Base-by-base conservation (phyloP, 75 land plant genomes). In the Pinus albicaulis region DNA sequence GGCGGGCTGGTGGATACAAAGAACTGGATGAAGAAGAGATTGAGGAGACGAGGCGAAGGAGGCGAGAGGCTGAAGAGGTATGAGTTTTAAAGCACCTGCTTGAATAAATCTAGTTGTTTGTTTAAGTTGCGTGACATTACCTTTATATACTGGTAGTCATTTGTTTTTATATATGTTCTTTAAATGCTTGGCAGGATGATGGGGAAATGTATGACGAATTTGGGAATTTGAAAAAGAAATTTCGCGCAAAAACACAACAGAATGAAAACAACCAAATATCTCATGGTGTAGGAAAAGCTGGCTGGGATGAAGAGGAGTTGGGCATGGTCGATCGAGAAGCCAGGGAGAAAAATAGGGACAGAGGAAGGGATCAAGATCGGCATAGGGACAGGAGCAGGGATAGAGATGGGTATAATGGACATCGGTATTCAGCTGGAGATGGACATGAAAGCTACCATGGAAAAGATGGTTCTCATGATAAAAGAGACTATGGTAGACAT, bases 131-230 rank as follows among this genome's bases (percentile, higher is more conserved):
- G 36, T 57, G 66, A 56, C 28, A 22, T 25, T 61, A 71, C 26
- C 23, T 28, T 23, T 8, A 25, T 48, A 48, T 48, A 10, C 53
- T 48, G 53, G 53, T 48, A 48, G 53, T 48, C 15, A 24, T 23
- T 38, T 69, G 25, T 22, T 65, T 3, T 59, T 53, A 71, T 23
- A 53, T 55, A 14, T 75, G n/a, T 13, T 76, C 58, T 58, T 70
- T 61, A 1, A 1, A n/a, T 57, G n/a, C 59, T 10, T 48, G 59
- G 56, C 81, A 96, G 99, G 99, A 96, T 83, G 99, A 96, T 81
- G 99, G 99, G 38, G 99, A 96, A 73, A 82, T 96, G 90, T 96
- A 96, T 81, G 99, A 96, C 81, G 99, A 96, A 57, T 96, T 96
- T 89, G 99, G 99, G 3, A 92, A 90, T 74, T 85, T 96, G 23